These are phyloP conservation scores for Avena eriantha DNA, from an alignment of 176 grass and related monocot species.

Conservation along the genomic window DNA sequence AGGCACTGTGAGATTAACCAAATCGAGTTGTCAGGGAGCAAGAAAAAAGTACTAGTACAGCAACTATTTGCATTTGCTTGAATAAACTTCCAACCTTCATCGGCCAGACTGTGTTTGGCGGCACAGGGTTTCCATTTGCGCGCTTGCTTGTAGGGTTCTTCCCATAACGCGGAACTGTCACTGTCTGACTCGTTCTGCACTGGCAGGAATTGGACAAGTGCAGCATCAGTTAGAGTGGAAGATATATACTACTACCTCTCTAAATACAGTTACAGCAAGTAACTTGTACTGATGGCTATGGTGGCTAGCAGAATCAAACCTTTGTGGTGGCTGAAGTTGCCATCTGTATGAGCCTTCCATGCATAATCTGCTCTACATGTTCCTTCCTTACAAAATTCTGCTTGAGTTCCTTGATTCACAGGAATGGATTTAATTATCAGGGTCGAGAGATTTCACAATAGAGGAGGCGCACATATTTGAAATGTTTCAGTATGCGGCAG, in stretches of 20 bases:
- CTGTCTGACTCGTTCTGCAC: conserved; percentile 60
- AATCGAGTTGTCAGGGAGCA: conserved; percentile 12
- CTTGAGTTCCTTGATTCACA: conserved; percentile 59
- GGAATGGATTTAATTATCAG: not conserved
- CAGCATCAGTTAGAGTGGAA: conserved; percentile 33
- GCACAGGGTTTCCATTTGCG: conserved; percentile 85
- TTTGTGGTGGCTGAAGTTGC: conserved; percentile 57
- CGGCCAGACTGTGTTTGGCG: conserved; percentile 51
- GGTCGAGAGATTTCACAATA: not conserved
- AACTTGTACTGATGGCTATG: not conserved
- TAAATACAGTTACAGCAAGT: not conserved
- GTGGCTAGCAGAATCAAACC: conserved; percentile 46
- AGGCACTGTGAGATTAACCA: conserved; percentile 47
- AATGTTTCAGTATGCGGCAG: not conserved
- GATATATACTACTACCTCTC: not conserved
- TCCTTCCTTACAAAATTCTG: conserved; percentile 46
- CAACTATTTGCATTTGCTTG: not conserved
- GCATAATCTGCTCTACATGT: conserved; percentile 68
- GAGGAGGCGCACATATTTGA: not conserved
- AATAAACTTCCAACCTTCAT: conserved; percentile 47
- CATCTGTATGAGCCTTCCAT: conserved; percentile 68
- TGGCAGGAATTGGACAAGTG: conserved; percentile 34
- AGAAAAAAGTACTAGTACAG: not conserved
- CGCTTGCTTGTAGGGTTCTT: conserved; percentile 69
- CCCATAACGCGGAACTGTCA: conserved; percentile 53